These are phyloP conservation scores for Rhizoclosmatium globosum DNA, from an alignment of 192 early-diverging fungal genomes.

Conservation along the genomic window DNA sequence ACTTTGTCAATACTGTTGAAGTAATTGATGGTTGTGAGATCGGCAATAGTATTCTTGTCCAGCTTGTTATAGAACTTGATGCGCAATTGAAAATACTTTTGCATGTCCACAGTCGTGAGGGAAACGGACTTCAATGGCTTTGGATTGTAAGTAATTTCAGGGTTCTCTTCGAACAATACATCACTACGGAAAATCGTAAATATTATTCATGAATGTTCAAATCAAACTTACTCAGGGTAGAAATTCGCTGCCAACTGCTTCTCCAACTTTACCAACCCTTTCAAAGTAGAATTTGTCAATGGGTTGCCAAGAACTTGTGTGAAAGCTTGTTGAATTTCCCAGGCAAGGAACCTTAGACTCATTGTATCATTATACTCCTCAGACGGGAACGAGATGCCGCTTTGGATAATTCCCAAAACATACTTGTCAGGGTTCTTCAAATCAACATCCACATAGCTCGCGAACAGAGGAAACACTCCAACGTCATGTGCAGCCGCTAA, in stretches of 20 bases:
- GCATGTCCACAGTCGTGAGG: background rate
- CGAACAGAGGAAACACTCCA: conserved; percentile 3
- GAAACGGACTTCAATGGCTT: background rate
- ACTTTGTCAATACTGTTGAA: background rate
- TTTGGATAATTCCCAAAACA: background rate
- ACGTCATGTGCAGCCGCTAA: background rate
- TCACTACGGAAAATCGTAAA: background rate
- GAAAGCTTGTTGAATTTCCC: background rate
- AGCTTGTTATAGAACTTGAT: background rate
- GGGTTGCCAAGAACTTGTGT: background rate
- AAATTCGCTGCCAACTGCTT: background rate
- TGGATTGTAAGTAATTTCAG: background rate
- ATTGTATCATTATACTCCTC: background rate
- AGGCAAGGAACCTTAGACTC: background rate
- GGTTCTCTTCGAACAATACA: background rate
- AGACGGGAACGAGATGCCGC: background rate
- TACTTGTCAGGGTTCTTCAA: background rate
- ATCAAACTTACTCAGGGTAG: conserved; percentile 3
- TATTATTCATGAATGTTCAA: background rate
- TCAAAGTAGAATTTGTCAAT: background rate
- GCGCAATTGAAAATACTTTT: background rate
- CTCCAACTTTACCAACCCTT: background rate
- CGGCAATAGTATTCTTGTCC: background rate
- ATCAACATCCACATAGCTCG: background rate
- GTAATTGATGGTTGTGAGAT: background rate